Evolutionary conservation across 2,329 filamentous ascomycete species (phyloP), one percentile per base, ranked within the genome.

Genomic region (Cladosporium sp.): DNA sequence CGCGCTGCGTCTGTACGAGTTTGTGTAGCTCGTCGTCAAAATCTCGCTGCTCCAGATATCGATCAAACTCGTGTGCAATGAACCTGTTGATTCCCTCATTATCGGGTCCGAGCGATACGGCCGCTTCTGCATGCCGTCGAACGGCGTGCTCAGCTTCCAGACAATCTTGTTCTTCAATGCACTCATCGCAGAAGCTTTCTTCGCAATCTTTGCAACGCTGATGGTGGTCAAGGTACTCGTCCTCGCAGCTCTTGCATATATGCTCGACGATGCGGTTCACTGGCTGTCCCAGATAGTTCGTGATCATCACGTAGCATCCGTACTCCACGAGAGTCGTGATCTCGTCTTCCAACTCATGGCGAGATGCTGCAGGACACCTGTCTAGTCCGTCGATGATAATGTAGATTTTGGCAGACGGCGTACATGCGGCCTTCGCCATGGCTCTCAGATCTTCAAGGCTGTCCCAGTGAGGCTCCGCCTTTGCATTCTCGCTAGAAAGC

Each of bases 11-110:
- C 16, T 33, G 16, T 29, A 55, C 29, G n/a, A 55, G 10, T 5
- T 10, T 21, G n/a, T n/a, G 26, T n/a, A 55, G 52, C 52, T 55
- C 52, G 52, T 55, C 52, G 8, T 55, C 52, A 33, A n/a, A 55
- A 16, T 55, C 52, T 55, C 28, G 52, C 18, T 55, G 52, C 21
- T 55, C 16, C n/a, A 55, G 52, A 31, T 31, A 28, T 18, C 28
- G 52, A 21, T n/a, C 16, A 21, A 55, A 28, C 28, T 55, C 29
- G 2, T 55, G 28, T 7, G 10, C 52, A 18, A 55, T 55, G 26
- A 55, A 55, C 8, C 16, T 55, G 28, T 8, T 5, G 18, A 55
- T 31, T 11, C 31, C 52, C 16, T 31, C 52, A 21, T 31, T 4
- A 6, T 21, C 31, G 1, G 52, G 52, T 14, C 16, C 31, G 11